These are phyloP conservation scores for Isatis tinctoria DNA, from an alignment of 345 rosid genomes.

Conservation along the genomic window DNA sequence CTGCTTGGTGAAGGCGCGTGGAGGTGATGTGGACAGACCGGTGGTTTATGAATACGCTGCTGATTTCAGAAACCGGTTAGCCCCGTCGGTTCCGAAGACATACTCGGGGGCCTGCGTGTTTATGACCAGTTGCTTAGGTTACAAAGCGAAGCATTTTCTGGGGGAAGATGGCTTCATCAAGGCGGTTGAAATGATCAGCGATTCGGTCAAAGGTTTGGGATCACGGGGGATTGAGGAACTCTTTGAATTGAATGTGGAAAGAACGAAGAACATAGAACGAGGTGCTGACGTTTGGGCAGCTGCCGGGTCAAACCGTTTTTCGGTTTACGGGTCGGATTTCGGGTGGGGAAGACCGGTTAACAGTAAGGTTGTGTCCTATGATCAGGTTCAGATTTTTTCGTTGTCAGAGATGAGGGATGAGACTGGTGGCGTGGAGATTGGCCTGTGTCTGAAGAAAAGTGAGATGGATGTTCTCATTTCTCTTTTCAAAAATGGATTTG, in stretches of 20 bases:
- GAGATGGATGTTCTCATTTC: neutral
- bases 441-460: neutral
- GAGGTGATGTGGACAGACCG: neutral
- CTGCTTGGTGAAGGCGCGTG: neutral
- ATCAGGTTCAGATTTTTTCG: neutral
- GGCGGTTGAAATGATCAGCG: neutral
- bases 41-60: neutral
- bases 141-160: neutral
- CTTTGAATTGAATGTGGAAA: neutral
- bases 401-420: neutral
- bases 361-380: neutral
- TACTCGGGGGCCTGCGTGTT: neutral
- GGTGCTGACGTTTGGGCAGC: neutral
- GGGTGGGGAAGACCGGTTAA: slow-evolving; percentile 1
- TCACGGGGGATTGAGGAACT: neutral
- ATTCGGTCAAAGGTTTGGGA: neutral
- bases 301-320: neutral
- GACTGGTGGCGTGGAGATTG: neutral
- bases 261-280: neutral
- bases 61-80: neutral
- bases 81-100: neutral
- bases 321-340: neutral
- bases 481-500: neutral
- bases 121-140: neutral
- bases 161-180: neutral